Base-by-base conservation (phyloP, 2,329 filamentous ascomycete genomes). In the Pseudogymnoascus sp. region DNA sequence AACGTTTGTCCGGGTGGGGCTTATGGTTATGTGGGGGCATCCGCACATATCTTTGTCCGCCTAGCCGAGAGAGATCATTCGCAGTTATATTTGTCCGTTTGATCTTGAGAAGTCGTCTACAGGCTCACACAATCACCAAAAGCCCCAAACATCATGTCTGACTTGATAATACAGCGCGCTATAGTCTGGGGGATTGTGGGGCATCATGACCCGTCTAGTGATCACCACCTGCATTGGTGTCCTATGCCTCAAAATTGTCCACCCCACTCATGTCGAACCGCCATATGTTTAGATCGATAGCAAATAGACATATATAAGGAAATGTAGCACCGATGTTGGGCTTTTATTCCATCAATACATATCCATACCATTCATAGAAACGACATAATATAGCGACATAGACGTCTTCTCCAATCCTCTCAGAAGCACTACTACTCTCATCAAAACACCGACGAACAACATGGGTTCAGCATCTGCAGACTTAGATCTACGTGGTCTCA, bases 401-500 rank as follows among this genome's bases (percentile, higher is more conserved):
- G 5, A 26, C 43, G 24, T 28, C 43, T n/a, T 10, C 43, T 50
- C 24, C 70, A 64, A 38, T 62, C 62, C 70, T 73, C 38, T 33
- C 4, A n/a, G 31, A 0, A 10, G 31, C 12, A 19, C 7, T 12
- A 53, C 6, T 6, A 16, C n/a, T 37, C 19, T 22, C 26, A 10
- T 14, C 4, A 14, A 6, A 63, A n/a, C 16, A 10, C 31, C 50
- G 63, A 53, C 19, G 65, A 69, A 63, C 59, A 69, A 70, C 62
- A 73, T 70, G 16, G 75, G 70, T n/a, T 26, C 24, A 50, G 22
- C 24, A 28, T 50, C 53, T 4, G 14, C 11, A 71, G 68, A 67
- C 65, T 70, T 82, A 66, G 78, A 82, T 72, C 76, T 82, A 64
- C 75, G 76, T 60, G 79, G 80, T 61, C 77, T 82, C 60, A 78